Base-by-base conservation (phyloP, 2,329 filamentous ascomycete species). In the Fusarium sp. region DNA sequence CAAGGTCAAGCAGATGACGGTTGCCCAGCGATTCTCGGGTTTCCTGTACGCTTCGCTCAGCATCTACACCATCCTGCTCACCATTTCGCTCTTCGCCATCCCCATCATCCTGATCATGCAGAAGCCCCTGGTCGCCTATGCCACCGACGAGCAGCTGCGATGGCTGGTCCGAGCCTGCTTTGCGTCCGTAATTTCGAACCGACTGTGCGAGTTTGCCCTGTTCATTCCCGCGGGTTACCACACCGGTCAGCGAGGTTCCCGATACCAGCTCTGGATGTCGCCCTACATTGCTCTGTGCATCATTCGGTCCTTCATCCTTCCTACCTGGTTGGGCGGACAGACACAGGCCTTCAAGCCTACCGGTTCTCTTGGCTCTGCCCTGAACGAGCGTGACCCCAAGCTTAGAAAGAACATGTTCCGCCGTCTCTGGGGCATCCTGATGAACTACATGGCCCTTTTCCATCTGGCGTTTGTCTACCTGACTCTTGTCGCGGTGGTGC, bases 191-290 rank as follows among this genome's bases (percentile, higher is more conserved):
- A 81, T 89, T 2, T 79, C 82, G 63, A 89, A 88, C 78, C 87
- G 89, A n/a, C 63, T 91, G 1, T 88, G 86, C 79, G 89, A 91
- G 77, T 86, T 88, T 68, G 82, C 87, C n/a, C 84, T 89, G n/a
- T 91, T 87, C 78, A 84, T 90, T 14, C 89, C 89, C 0, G 85
- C 88, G 2, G 89, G 90, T 22, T 91, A 91, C 76, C 86, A 89
- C 78, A 88, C 88, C 13, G 89, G 88, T 5, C 88, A 90, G 79
- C 85, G 89, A 63, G 88, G 88, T 42, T 85, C 86, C 3, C 84
- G 88, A 5, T 88, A 88, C 71, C 87, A 90, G 79, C 82, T 91
- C 31, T 91, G 90, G 89, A 91, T 91, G 89, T 86, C 89, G 8
- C 89, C 89, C 0, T 91, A 90, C 80, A 88, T 90, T 69, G 88